Base-by-base conservation (phyloP, 148 eudicot species). In the Chenopodium berlandieri region DNA sequence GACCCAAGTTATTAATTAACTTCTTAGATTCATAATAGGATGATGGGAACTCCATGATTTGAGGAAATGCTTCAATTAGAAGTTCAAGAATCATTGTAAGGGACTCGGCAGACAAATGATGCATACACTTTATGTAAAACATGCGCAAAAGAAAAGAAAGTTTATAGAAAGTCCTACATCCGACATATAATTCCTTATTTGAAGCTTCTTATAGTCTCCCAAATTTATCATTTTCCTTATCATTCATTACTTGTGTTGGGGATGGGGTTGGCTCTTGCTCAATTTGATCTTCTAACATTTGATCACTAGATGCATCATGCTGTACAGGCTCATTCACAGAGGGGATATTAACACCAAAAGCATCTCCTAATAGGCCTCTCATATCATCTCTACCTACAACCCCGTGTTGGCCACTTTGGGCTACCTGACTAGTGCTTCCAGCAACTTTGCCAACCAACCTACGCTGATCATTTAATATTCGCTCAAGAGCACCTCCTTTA, bases 11-110 rank as follows among this genome's bases (percentile, higher is more conserved):
- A 16, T 79, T 71, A 17, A 71, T 54, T 0, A 70, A 0, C 4
- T 79, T 54, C 27, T 71, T 71, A 6, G 63, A 63, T 23, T 79
- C 75, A 69, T 58, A 50, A 22, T 20, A 79, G 13, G 40, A 20
- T 9, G 27, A 48, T 4, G 47, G 81, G 63, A n/a, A 78, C 56
- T 30, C 78, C 54, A 19, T 75, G 1, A 75, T 58, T 54, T 75
- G 78, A 2, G 68, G 78, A 75, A 75, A 75, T 11, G 78, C 46
- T 12, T 75, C 66, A 5, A 75, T 19, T 54, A 54, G 47, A 12
- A 75, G 30, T 75, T 54, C 13, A 23, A 65, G 31, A 23, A n/a
- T 19, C 69, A 65, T 65, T 7, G 9, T 31, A 16, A 75, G 9
- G 3, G 80, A 77, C 17, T 37, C 27, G 8, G 5, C 52, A 5